Evolutionary conservation across 805 yeast species (phyloP).

Genomic region (Ogataea nakhonphanomensis): DNA sequence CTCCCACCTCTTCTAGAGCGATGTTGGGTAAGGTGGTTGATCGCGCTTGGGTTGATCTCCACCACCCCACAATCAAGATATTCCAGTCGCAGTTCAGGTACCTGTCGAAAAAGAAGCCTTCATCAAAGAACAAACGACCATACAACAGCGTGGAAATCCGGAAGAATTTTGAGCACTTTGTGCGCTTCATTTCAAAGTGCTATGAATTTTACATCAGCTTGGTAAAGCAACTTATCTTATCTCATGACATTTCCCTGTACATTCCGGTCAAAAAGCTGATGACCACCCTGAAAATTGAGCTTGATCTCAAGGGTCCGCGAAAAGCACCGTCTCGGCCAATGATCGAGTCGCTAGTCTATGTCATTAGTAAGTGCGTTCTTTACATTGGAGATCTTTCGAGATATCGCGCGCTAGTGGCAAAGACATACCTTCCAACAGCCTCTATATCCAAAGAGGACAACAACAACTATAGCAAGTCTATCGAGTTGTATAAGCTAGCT

Average conservation of each 20-base stretch:
- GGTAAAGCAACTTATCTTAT: conserved; percentile 38
- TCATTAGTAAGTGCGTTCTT: conserved; percentile 47
- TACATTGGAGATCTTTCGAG: conserved; percentile 59
- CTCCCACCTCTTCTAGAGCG: not conserved
- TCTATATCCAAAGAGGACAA: conserved; percentile 35
- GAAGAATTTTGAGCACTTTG: conserved; percentile 49
- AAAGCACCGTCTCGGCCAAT: conserved; percentile 13
- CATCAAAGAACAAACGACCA: conserved; percentile 12
- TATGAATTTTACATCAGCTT: conserved; percentile 46
- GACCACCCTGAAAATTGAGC: conserved; percentile 25
- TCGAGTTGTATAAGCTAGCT: conserved; percentile 49
- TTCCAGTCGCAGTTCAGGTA: conserved; percentile 40
- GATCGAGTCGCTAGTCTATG: conserved; percentile 34
- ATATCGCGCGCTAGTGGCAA: conserved; percentile 49
- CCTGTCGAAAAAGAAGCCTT: conserved; percentile 20
- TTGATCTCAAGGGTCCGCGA: not conserved
- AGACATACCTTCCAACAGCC: conserved; percentile 36
- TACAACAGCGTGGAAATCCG: conserved; percentile 47
- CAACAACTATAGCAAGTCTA: conserved; percentile 41
- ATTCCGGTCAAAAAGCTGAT: conserved; percentile 31
- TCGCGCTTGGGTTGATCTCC: conserved; percentile 56
- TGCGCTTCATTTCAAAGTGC: conserved; percentile 46
- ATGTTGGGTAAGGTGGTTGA: conserved; percentile 40
- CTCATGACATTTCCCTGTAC: conserved; percentile 38
- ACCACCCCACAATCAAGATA: conserved; percentile 60